phyloP scores from a whole-genome alignment of 306 rosid species.

The Pyrus pyrifolia region DNA sequence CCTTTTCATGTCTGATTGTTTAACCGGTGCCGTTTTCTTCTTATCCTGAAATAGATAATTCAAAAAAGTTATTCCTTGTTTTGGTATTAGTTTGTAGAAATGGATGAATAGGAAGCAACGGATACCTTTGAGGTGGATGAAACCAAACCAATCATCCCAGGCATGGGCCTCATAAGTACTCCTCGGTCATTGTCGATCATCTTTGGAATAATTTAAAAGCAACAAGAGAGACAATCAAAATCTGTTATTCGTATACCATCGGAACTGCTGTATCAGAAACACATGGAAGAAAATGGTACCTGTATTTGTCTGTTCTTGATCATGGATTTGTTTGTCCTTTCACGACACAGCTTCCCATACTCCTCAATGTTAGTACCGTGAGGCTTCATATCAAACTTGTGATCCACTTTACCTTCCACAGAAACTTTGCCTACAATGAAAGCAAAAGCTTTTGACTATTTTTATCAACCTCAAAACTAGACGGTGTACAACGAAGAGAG shows the following conservation, averaged over 20 bases:
- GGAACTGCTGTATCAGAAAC: conserved; percentile 5
- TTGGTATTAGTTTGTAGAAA: not conserved
- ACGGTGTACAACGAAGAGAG: not conserved
- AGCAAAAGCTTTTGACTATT: conserved; percentile 1
- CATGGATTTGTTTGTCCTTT: conserved; percentile 88
- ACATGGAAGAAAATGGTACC: conserved; percentile 36
- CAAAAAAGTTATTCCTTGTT: not conserved
- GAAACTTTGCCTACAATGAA: conserved; percentile 59
- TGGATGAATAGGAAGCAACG: conserved; percentile 3
- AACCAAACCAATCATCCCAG: conserved; percentile 86
- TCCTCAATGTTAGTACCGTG: conserved; percentile 81
- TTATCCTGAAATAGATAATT: conserved; percentile 54
- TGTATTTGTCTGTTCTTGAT: conserved; percentile 80
- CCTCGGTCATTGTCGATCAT: conserved; percentile 91
- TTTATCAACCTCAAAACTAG: not conserved
- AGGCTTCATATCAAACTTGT: conserved; percentile 97
- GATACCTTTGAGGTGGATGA: conserved; percentile 81
- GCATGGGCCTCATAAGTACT: conserved; percentile 96
- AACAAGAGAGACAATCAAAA: conserved; percentile 17
- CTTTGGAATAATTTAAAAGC: conserved; percentile 34
- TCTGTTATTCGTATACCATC: not conserved
- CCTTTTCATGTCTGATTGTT: conserved; percentile 86
- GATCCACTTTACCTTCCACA: conserved; percentile 94
- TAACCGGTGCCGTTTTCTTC: conserved; percentile 75
- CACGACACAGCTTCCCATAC: conserved; percentile 89